These are phyloP conservation scores for Claviceps africana DNA, from an alignment of 2,329 filamentous ascomycete species.

Conservation along the genomic window DNA sequence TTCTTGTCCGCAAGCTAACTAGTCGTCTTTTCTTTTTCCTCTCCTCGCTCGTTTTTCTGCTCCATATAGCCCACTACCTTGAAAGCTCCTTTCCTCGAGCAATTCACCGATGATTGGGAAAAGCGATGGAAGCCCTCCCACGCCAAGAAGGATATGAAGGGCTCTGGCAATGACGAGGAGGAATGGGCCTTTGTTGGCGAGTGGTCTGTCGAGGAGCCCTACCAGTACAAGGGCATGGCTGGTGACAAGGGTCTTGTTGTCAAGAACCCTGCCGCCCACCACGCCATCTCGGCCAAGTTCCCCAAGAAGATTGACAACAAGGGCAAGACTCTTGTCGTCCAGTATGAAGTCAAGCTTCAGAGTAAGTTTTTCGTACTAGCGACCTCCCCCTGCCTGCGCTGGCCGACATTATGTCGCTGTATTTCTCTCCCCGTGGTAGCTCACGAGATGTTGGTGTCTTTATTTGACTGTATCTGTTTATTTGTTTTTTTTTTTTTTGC, in stretches of 20 bases:
- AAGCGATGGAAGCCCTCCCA: constrained; percentile 85
- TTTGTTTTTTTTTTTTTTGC: neutral
- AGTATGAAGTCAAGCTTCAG: constrained; percentile 99
- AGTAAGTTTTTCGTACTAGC: constrained; percentile 39
- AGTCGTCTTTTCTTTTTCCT: neutral
- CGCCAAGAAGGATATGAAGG: constrained; percentile 79
- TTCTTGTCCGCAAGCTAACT: constrained; percentile 10
- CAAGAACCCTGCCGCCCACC: constrained; percentile 95
- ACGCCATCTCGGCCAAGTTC: constrained; percentile 99
- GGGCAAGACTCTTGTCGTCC: constrained; percentile 90
- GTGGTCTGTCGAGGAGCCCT: constrained; percentile 93
- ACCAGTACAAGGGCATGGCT: constrained; percentile 78
- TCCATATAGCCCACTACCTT: constrained; percentile 59
- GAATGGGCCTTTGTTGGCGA: constrained; percentile 27
- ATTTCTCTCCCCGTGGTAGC: too few species aligned
- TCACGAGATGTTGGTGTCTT: too few species aligned
- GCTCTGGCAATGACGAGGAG: constrained; percentile 50
- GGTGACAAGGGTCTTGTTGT: constrained; percentile 94
- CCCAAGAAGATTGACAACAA: constrained; percentile 93
- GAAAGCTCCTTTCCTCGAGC: constrained; percentile 92
- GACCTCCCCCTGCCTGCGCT: too few species aligned
- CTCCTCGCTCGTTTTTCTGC: neutral
- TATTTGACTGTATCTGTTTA: too few species aligned
- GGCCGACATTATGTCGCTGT: too few species aligned
- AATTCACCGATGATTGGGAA: constrained; percentile 96